Evolutionary conservation across 768 basidiomycete genomes (phyloP), one percentile per base, ranked within the genome.

Genomic region (Calocera viscosa): DNA sequence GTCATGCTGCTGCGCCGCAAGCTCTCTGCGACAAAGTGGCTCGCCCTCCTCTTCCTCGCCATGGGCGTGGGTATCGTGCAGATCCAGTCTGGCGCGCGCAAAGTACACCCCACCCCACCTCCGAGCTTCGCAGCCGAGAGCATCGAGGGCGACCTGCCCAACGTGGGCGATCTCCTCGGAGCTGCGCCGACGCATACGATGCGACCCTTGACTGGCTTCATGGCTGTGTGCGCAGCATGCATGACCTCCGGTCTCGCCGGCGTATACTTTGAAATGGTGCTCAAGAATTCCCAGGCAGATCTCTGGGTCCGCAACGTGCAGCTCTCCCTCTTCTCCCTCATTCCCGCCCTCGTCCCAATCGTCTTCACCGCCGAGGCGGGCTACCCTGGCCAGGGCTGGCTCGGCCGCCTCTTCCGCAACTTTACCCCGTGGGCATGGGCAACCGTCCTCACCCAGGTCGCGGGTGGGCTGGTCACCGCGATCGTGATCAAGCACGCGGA

Each of bases 271-370:
- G 95, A 98, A 78, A 94, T 95, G 89, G 93, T 94, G 38, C 80
- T 94, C 70, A 98, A 95, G 79, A 87, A 88, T 71, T 89, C 90
- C 1, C 86, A 86, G 71, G 82, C 87, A 2, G 92, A 96, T 77
- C 81, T 98, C 12, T 97, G 95, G 95, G 87, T 95, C 67, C 89
- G 95, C 73, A 98, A 97, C 75, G 89, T 95, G 68, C 95, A 98
- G 76, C 83, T 98, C 17, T 94, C 92, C 26, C 82, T 94, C 66
- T 98, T 97, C 80, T 94, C 92, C 63, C 82, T 97, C 47, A 81
- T 95, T 26, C 95, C 95, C 1, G 93, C 94, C 2, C 76, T 93
- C 63, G 78, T 87, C 1, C 92, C 94, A 32, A 82, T 94, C 72
- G 69, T 93, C 41, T 82, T 88, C 72, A 69, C 71, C 32, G 72